Percentiles rank a stretch among this genome's conserved stretches.
Conservation (phyloP, 768 basidiomycete species). For the Cystofilobasidium bisporidii region DNA sequence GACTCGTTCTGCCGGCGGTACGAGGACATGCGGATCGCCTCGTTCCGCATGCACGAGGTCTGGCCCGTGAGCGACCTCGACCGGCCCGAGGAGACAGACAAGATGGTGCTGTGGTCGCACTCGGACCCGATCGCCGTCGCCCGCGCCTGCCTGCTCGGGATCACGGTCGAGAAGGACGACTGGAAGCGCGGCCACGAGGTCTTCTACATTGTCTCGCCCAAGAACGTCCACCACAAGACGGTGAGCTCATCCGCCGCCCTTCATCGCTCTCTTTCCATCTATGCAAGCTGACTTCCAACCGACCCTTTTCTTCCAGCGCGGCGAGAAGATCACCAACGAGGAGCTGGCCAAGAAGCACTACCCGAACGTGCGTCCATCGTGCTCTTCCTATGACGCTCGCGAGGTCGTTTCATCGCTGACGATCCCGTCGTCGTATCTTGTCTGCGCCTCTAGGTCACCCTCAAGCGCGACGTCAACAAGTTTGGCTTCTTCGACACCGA, state of each 20-base stretch:
- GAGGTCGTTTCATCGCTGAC: not conserved
- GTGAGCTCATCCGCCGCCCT: too few species aligned
- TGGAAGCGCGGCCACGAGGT: constrained; percentile 17
- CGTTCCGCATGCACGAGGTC: constrained; percentile 15
- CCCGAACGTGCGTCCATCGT: not conserved
- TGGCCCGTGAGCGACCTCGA: not conserved
- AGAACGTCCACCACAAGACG: constrained; percentile 1
- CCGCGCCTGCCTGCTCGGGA: constrained; percentile 12
- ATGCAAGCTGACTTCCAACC: too few species aligned
- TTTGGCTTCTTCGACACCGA: constrained; percentile 14
- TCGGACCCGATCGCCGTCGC: constrained; percentile 8
- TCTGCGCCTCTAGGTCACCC: not conserved
- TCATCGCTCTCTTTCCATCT: too few species aligned
- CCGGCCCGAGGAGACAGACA: not conserved
- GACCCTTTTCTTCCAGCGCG: not conserved
- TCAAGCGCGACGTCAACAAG: constrained; percentile 4
- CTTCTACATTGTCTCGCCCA: constrained; percentile 10
- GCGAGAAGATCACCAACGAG: not conserved
- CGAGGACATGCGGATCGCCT: constrained; percentile 12
- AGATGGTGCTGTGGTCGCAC: constrained; percentile 1
- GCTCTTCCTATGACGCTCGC: not conserved
- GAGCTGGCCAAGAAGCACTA: constrained; percentile 3
- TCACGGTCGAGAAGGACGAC: constrained; percentile 10
- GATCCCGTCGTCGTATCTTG: not conserved
- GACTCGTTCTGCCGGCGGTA: constrained; percentile 12